phyloP scores from a whole-genome alignment of 2,329 filamentous ascomycete species.

The Bipolaris zeicola region DNA sequence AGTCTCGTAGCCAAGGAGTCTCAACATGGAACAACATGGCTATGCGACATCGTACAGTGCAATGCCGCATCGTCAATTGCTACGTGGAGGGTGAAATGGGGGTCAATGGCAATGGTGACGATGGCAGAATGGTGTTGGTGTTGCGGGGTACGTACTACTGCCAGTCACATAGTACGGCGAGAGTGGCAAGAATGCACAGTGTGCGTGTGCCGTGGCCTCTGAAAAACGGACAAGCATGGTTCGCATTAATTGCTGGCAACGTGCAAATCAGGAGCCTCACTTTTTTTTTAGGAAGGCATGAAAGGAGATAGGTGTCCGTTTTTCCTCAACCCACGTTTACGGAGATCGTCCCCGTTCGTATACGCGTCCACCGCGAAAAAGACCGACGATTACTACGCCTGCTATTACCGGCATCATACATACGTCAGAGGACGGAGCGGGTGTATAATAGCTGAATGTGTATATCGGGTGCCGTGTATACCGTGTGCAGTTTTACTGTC shows the following conservation, averaged over 20 bases:
- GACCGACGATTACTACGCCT: slow-evolving; percentile 1
- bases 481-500: too few relatives aligned
- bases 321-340: background rate
- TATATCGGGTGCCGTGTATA: too few relatives aligned
- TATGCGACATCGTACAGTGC: background rate
- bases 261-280: slow-evolving; percentile 7
- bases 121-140: slow-evolving; percentile 2
- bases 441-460: background rate
- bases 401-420: background rate
- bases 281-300: background rate
- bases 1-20: background rate
- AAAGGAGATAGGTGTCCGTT: background rate
- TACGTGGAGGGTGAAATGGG: background rate
- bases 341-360: background rate
- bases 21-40: background rate
- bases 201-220: background rate
- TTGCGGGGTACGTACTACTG: slow-evolving; percentile 8
- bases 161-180: background rate
- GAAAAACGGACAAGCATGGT: background rate
- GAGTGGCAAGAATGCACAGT: background rate
- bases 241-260: background rate
- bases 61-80: background rate
- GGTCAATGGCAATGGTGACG: background rate
- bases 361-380: slow-evolving; percentile 12
- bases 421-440: background rate